Evolutionary conservation across 2,329 filamentous ascomycete species (phyloP), one percentile per base, ranked within the genome.

Genomic region (Diaporthe sp.): DNA sequence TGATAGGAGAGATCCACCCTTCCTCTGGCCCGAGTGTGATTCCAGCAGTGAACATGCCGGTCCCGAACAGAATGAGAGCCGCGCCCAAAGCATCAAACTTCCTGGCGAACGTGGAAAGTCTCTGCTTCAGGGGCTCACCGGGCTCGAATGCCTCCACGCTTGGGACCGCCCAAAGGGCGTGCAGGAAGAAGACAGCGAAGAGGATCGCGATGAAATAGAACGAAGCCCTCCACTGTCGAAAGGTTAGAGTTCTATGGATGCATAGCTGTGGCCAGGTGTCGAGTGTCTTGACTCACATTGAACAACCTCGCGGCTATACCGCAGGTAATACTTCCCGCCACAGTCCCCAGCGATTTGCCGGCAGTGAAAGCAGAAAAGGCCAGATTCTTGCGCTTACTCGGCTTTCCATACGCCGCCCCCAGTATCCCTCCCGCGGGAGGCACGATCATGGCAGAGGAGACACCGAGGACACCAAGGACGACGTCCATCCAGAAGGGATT

Each of bases 401-500:
- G 92, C 77, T 85, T 85, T n/a, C 87, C 85, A 77, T 94, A 94
- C 10, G 91, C 87, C 0, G 88, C 87, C 19, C 92, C 92, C 0
- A 94, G 84, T 64, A 91, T 89, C 0, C 91, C 92, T 61, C 92
- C 89, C 0, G 91, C 91, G 0, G 92, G 90, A 7, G 91, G 91
- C 1, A 92, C 47, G 85, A 91, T 88, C 72, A 90, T 89, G 1
- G 92, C 92, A 8, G 89, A 89, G 72, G 89, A 88, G n/a, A 94
- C 84, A 4, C 92, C 92, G 40, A 93, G 83, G 4, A 93, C 82
- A 9, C 91, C 92, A 58, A 89, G 91, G 50, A 94, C 85, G 3
- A 93, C 84, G 75, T 93, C 89, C 79, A 93, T 84, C 70, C 87
- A 87, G 71, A 92, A 87, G 0, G 90, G 86, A 47, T 87, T 87